Evolutionary conservation across 139 green algal species (phyloP).

Genomic region (Eudorina sp.): DNA sequence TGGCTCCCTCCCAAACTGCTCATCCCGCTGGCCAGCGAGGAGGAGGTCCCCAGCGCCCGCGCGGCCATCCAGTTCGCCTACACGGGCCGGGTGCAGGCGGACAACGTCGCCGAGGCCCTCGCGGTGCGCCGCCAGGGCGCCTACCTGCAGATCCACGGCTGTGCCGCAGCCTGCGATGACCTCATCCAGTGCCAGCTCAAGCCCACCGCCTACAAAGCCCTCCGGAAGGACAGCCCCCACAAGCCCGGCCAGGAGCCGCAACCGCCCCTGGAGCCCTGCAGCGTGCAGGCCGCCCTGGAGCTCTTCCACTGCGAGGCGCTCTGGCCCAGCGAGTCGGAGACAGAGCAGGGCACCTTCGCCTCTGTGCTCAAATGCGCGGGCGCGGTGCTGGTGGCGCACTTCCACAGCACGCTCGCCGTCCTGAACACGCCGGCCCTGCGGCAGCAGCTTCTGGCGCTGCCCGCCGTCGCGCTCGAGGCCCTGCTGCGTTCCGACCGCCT

Average conservation of each 20-base stretch:
- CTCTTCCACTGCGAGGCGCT: not conserved
- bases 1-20: not conserved
- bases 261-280: not conserved
- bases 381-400: not conserved
- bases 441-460: not conserved
- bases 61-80: conserved; percentile 4
- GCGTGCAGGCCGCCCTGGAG: not conserved
- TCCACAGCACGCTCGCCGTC: not conserved
- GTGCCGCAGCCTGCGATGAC: not conserved
- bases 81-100: not conserved
- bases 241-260: not conserved
- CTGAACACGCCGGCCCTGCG: not conserved
- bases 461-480: not conserved
- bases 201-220: not conserved
- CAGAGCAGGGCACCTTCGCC: no score
- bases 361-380: no score
- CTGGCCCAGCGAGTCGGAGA: no score
- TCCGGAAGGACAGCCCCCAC: not conserved
- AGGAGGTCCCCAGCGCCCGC: not conserved
- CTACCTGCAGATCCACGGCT: conserved; percentile 13
- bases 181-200: not conserved
- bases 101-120: not conserved
- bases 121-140: not conserved
- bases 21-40: conserved; percentile 12
- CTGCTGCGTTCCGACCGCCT: not conserved